These are phyloP conservation scores for Elsinoe batatas DNA, from an alignment of 2,329 filamentous ascomycete genomes.

Conservation along the genomic window DNA sequence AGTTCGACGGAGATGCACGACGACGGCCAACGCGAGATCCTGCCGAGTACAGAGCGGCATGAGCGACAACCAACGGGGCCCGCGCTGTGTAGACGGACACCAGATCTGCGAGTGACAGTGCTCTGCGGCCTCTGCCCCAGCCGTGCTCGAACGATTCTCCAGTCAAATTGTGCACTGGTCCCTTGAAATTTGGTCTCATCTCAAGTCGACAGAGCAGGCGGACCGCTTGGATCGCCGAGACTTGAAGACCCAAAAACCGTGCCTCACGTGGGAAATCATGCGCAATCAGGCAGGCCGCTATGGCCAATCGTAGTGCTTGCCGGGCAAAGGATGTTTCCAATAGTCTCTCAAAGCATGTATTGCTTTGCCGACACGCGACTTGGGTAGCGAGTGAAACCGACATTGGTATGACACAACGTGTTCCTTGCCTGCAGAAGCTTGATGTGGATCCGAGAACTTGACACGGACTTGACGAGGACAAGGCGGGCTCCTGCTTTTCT, in stretches of 20 bases:
- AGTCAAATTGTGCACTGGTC: not conserved
- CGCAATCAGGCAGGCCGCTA: not conserved
- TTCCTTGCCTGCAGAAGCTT: constrained; percentile 4
- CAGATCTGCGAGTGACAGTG: not conserved
- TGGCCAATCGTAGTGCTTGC: not conserved
- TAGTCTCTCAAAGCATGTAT: not conserved
- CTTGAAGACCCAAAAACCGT: not conserved
- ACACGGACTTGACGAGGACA: not conserved
- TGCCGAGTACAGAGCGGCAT: not conserved
- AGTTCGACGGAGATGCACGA: not conserved
- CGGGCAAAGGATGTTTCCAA: not conserved
- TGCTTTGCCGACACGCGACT: not conserved
- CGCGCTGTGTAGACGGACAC: not conserved
- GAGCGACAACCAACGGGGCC: not conserved
- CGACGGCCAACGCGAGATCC: not conserved
- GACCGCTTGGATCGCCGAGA: constrained; percentile 1
- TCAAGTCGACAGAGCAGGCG: not conserved
- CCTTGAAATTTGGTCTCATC: not conserved
- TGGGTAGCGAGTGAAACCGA: not conserved
- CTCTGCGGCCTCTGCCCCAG: not conserved
- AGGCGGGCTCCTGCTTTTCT: not conserved
- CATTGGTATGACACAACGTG: not conserved
- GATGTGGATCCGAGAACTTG: not conserved
- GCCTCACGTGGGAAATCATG: constrained; percentile 6
- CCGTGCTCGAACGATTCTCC: not conserved